Evolutionary conservation across 78 protist genomes (phyloP), one percentile per base, ranked within the genome.

Genomic region (Isochrysis galbana): DNA sequence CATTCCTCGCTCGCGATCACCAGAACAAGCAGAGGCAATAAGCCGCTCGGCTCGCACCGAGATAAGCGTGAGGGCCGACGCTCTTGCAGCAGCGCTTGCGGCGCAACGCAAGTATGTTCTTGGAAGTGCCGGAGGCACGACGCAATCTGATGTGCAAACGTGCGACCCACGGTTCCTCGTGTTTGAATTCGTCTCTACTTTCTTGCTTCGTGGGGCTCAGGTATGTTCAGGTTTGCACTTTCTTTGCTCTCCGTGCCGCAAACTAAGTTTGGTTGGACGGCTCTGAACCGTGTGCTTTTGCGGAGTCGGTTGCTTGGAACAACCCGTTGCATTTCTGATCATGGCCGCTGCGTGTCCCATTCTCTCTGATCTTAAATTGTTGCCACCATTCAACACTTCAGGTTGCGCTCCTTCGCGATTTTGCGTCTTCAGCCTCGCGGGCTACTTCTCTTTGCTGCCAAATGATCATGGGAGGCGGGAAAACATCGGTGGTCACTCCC

Each of bases 401-500:
- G n/a, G 87, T 78, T 17, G 1, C 5, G 39, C 88, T 80, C 23
- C 39, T 80, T 26, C 19, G 1, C n/a, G 7, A 69, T 26, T 54
- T 94, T 29, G 46, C 36, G 41, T 0, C 46, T 26, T 7, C 2
- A 26, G 70, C 54, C 14, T 1, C n/a, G 2, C 17, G 11, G 19
- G 93, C 23, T 46, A 22, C 4, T 5, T 83, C 91, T 4, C 34
- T 34, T 0, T 93, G 91, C n/a, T 95, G 90, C 54, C 97, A 96
- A 89, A 88, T 94, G 93, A 90, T 96, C 90, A 96, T 96, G 97
- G 97, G 97, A 34, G 92, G 93, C 1, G 98, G 98, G 82, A 96
- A 96, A 87, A 96, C 98, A 32, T 93, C 96, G 17, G 96, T 95
- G 38, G 84, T 96, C 55, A 83, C 87, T 23, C 98, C 98, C 11